Conservation (phyloP, 1,284 basidiomycete genomes). For the Earliella scabrosa region DNA sequence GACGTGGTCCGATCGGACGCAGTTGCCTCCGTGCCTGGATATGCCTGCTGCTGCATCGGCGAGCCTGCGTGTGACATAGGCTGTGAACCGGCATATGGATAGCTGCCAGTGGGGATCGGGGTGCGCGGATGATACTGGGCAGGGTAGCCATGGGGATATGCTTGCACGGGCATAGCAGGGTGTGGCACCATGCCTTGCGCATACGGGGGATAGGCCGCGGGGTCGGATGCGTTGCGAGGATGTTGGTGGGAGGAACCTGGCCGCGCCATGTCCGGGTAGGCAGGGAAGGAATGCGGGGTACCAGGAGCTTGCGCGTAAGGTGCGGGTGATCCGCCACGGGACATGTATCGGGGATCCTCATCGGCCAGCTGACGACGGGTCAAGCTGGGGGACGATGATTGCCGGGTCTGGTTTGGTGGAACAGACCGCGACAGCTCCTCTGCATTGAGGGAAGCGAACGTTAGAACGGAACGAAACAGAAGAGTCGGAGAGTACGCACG, state of each 20-base stretch:
- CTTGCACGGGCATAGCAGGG: slow-evolving; percentile 4
- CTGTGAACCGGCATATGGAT: slow-evolving; percentile 35
- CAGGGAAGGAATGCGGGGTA: slow-evolving; percentile 22
- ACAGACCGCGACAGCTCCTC: slow-evolving; percentile 30
- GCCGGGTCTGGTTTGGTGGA: slow-evolving; percentile 28
- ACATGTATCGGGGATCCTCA: slow-evolving; percentile 25
- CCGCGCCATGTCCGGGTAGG: slow-evolving; percentile 23
- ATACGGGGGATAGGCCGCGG: slow-evolving; percentile 18
- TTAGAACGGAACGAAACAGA: neutral
- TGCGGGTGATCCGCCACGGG: slow-evolving; percentile 19
- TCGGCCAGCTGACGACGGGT: slow-evolving; percentile 29
- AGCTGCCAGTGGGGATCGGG: slow-evolving; percentile 32
- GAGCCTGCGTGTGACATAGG: slow-evolving; percentile 22
- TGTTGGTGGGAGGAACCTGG: slow-evolving; percentile 16
- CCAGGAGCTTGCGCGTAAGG: slow-evolving; percentile 14
- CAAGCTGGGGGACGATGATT: slow-evolving; percentile 31
- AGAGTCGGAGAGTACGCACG: slow-evolving; percentile 42
- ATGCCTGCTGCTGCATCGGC: slow-evolving; percentile 22
- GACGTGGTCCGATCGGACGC: slow-evolving; percentile 32
- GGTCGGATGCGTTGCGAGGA: slow-evolving; percentile 24
- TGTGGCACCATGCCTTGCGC: slow-evolving; percentile 13
- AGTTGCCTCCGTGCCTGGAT: slow-evolving; percentile 24
- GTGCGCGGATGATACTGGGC: slow-evolving; percentile 28
- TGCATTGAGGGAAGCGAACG: slow-evolving; percentile 1
- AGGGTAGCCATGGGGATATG: slow-evolving; percentile 22